Base-by-base conservation (phyloP, 805 yeast genomes). In the Lipomyces yamadae region DNA sequence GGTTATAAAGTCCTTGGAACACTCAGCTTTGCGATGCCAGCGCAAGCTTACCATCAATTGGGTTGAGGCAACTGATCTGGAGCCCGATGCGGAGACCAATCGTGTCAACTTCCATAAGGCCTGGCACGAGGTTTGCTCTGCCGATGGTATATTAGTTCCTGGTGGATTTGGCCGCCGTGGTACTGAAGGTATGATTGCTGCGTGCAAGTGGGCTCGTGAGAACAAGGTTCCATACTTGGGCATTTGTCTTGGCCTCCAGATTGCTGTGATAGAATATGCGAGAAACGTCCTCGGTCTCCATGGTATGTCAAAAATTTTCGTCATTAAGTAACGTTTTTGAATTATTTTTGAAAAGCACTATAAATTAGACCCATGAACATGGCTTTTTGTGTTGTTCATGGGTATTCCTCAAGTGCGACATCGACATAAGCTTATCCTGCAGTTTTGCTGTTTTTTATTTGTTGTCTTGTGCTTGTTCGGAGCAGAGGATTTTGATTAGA, bases 151-250 rank as follows among this genome's bases (percentile, higher is more conserved):
- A 71, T 84, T 95, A 67, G 97, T 95, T 65, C 99, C 99, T 52
- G 99, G 99, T 77, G 99, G 99, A 1, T 95, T 95, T 76, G 99
- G 99, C 67, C 80, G 86, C 60, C 89, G 99, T 79, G 99, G 99
- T 80, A 91, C 92, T 67, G 98, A 95, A 81, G 99, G 99, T 74
- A 95, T 95, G 99, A 84, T 95, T 77, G 82, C 91, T 50, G 99
- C 98, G 67, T 96, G 98, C 63, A 89, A 91, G 79, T 95, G 96
- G 89, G 99, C 99, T n/a, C 88, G 99, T 81, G 97, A 90, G 79
- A 92, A 92, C 81, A 85, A 89, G 75, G 85, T 92, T 66, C 99
- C 99, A 60, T 95, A 89, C 80, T 84, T 95, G 76, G 99, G 99
- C 78, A 96, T 95, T 70, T 95, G 99, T 81, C 85, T 95, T 65